Evolutionary conservation across 202 grass and related monocot species (phyloP).

Genomic region (Saccharum hybrid): DNA sequence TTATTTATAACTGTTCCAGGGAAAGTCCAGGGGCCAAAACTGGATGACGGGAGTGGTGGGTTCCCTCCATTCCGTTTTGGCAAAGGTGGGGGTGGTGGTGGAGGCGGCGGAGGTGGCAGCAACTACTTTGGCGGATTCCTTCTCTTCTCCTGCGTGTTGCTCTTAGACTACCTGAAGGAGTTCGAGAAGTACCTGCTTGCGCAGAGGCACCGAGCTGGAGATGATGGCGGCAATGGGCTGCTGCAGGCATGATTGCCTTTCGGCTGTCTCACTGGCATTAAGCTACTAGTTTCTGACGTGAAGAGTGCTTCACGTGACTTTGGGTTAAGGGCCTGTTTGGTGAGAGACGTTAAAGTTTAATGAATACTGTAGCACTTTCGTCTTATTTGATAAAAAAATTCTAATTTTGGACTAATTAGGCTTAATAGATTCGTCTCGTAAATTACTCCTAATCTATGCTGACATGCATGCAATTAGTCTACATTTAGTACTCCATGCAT

Average conservation of each 20-base stretch:
- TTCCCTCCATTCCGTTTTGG: constrained; percentile 61
- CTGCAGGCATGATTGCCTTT: not conserved
- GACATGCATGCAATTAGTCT: no score
- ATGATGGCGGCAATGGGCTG: constrained; percentile 14
- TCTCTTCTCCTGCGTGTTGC: constrained; percentile 55
- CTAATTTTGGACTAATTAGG: no score
- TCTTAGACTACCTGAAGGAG: constrained; percentile 62
- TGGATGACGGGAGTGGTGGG: constrained; percentile 55
- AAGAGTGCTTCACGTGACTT: not conserved
- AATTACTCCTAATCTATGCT: no score
- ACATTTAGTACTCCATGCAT: no score
- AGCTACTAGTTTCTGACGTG: not conserved
- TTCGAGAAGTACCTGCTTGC: constrained; percentile 50
- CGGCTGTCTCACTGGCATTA: not conserved
- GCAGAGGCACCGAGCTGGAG: constrained; percentile 38
- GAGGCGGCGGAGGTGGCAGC: constrained; percentile 48
- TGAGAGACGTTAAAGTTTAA: no score
- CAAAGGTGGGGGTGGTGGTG: constrained; percentile 52
- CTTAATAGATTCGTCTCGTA: no score
- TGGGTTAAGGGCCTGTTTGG: not conserved
- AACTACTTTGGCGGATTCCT: constrained; percentile 63
- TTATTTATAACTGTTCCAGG: constrained; percentile 16
- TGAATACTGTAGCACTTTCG: no score
- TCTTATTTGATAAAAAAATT: no score
- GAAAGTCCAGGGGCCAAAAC: constrained; percentile 52